phyloP scores from a whole-genome alignment of 2,329 filamentous ascomycete species.

The Talaromyces sp. region DNA sequence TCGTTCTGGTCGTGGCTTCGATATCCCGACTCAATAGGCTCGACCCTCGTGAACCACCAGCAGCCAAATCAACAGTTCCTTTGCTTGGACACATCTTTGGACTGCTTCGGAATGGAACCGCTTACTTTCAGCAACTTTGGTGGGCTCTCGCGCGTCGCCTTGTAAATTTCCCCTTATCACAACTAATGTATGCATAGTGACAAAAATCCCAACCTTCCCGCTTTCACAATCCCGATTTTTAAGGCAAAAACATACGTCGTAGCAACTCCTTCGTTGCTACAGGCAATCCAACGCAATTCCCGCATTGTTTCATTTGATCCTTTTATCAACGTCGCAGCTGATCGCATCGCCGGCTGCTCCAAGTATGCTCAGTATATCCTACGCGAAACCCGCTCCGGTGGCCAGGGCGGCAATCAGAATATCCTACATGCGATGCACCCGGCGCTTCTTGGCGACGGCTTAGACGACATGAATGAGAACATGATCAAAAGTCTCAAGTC shows the following conservation, averaged over 20 bases:
- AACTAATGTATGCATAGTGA: neutral
- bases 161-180: neutral
- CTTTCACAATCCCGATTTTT: constrained; percentile 21
- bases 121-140: constrained; percentile 19
- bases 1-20: neutral
- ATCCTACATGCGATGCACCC: constrained; percentile 22
- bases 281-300: constrained; percentile 19
- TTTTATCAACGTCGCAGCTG: constrained; percentile 14
- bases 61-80: constrained; percentile 17
- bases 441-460: constrained; percentile 16
- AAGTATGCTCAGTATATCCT: constrained; percentile 17
- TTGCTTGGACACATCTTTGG: constrained; percentile 24
- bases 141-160: constrained; percentile 2
- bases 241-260: constrained; percentile 23
- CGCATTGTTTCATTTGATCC: constrained; percentile 21
- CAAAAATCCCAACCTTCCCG: constrained; percentile 12
- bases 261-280: constrained; percentile 19
- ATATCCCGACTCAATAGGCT: neutral
- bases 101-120: constrained; percentile 18
- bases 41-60: constrained; percentile 23
- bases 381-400: constrained; percentile 16
- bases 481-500: constrained; percentile 17
- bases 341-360: constrained; percentile 17
- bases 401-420: constrained; percentile 14
- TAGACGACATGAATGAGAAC: constrained; percentile 23